phyloP scores from a whole-genome alignment of 345 rosid species.

The Rhizophora mangle region DNA sequence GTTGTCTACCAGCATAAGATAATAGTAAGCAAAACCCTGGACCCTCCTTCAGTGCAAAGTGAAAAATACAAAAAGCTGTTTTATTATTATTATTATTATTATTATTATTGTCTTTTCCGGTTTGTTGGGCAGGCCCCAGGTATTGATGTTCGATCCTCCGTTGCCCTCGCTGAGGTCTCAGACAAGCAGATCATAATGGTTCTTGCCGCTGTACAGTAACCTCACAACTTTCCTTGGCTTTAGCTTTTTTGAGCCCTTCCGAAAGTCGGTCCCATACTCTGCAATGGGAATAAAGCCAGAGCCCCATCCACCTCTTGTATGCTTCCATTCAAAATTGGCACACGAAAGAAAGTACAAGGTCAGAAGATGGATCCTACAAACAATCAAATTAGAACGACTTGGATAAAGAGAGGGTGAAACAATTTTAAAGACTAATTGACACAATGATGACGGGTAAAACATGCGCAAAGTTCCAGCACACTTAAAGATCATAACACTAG shows the following conservation, averaged over 20 bases:
- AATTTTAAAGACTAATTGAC: too few relatives aligned
- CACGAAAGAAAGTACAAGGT: background rate
- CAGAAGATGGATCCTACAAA: background rate
- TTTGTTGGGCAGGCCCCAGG: background rate
- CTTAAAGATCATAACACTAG: too few relatives aligned
- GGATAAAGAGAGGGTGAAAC: too few relatives aligned
- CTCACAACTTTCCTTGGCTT: conserved; percentile 64
- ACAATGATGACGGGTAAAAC: too few relatives aligned
- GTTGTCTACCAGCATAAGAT: background rate
- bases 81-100: too few relatives aligned
- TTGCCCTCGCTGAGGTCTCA: conserved; percentile 12
- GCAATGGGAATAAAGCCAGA: conserved; percentile 73
- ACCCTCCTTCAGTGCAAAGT: too few relatives aligned
- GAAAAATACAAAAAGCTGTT: background rate
- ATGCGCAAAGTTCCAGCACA: too few relatives aligned
- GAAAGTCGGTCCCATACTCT: conserved; percentile 74
- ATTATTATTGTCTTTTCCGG: too few relatives aligned
- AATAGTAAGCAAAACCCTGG: background rate
- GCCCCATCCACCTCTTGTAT: conserved; percentile 52
- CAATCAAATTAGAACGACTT: background rate
- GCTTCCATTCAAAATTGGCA: conserved; percentile 39
- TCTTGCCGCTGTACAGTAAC: conserved; percentile 80
- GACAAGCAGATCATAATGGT: conserved; percentile 78
- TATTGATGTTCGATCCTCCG: background rate
- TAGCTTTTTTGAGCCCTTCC: conserved; percentile 44